phyloP scores from a whole-genome alignment of 208 protist species.

The Acanthamoeba royreba region DNA sequence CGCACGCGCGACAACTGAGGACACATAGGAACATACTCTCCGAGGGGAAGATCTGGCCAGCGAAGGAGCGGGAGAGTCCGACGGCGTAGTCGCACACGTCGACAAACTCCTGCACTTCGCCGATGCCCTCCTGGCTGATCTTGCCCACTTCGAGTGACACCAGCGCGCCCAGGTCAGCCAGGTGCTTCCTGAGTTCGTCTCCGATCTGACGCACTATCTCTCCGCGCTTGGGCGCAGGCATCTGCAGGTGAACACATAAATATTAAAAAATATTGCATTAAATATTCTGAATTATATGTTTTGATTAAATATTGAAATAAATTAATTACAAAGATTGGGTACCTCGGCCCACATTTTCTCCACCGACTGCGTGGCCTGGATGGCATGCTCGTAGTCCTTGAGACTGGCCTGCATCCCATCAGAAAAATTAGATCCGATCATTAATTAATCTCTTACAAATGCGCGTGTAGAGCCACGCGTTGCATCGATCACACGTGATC shows the following conservation, averaged over 20 bases:
- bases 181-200: slow-evolving; percentile 65
- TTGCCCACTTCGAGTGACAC: slow-evolving; percentile 85
- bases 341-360: slow-evolving; percentile 28
- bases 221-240: slow-evolving; percentile 76
- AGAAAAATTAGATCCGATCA: too few relatives aligned
- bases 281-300: not conserved
- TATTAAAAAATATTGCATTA: not conserved
- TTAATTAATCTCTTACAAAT: too few relatives aligned
- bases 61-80: slow-evolving; percentile 73
- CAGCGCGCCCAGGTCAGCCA: slow-evolving; percentile 69
- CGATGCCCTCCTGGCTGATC: slow-evolving; percentile 77
- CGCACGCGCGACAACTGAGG: not conserved
- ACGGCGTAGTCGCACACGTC: slow-evolving; percentile 84
- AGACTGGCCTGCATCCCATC: too few relatives aligned
- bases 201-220: slow-evolving; percentile 83
- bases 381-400: not conserved
- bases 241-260: not conserved
- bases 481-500: too few relatives aligned
- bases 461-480: too few relatives aligned
- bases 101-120: slow-evolving; percentile 85
- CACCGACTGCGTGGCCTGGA: not conserved
- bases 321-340: not conserved
- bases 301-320: too few relatives aligned
- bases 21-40: slow-evolving; percentile 65
- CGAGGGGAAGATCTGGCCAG: slow-evolving; percentile 72